phyloP scores from a whole-genome alignment of 176 grass and related monocot species.

The Hyparrhenia diplandra region DNA sequence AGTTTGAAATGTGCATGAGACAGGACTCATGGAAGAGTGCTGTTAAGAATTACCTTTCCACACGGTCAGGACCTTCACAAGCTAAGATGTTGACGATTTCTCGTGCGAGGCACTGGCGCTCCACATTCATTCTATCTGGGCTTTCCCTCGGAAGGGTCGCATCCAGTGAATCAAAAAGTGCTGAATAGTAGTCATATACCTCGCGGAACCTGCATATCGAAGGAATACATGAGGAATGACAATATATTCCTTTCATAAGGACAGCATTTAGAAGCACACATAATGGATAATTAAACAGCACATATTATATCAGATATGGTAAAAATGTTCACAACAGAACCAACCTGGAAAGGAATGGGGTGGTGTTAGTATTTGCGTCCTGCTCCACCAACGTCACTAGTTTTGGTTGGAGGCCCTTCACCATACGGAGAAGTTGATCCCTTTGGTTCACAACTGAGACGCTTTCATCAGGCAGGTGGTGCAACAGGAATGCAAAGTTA shows the following conservation, averaged over 20 bases:
- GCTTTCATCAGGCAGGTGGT: conserved; percentile 84
- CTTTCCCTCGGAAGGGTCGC: conserved; percentile 73
- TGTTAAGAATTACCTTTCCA: conserved; percentile 58
- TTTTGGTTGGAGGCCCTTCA: conserved; percentile 68
- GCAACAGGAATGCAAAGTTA: conserved; percentile 79
- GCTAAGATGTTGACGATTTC: conserved; percentile 84
- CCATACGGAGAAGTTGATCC: conserved; percentile 74
- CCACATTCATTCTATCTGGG: conserved; percentile 75
- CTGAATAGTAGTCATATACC: conserved; percentile 83
- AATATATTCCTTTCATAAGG: not conserved
- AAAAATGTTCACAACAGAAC: not conserved
- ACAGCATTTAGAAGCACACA: not conserved
- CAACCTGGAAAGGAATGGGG: conserved; percentile 64
- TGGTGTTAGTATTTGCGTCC: conserved; percentile 72
- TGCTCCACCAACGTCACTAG: conserved; percentile 75
- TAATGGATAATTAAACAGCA: not conserved
- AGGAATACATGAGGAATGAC: not conserved
- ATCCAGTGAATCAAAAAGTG: conserved; percentile 78
- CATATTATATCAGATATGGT: not conserved
- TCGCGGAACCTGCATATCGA: conserved; percentile 49
- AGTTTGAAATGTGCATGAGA: not conserved
- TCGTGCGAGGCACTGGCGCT: conserved; percentile 71
- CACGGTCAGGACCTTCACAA: conserved; percentile 75
- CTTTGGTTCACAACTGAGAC: conserved; percentile 71
- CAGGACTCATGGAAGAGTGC: not conserved